These are phyloP conservation scores for Phytophthora parvispora DNA, from an alignment of 352 stramenopile genomes.

Conservation along the genomic window DNA sequence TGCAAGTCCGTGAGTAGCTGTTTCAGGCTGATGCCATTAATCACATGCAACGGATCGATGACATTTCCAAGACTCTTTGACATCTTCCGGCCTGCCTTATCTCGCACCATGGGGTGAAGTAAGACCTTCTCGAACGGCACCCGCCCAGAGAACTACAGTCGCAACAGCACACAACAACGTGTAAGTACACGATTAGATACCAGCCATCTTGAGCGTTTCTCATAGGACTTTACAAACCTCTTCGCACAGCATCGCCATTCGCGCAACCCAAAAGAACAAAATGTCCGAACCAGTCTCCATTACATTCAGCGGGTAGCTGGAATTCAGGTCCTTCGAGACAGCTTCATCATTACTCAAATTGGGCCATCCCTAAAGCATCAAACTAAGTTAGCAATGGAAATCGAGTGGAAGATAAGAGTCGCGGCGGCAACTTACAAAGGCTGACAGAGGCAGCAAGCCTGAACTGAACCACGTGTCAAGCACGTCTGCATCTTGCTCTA, in stretches of 20 bases:
- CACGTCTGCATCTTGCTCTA: slow-evolving; percentile 99
- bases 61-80: slow-evolving; percentile 99
- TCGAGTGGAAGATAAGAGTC: too few species aligned
- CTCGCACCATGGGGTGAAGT: slow-evolving; percentile 99
- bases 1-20: slow-evolving; percentile 95
- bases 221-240: slow-evolving; percentile 77
- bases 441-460: slow-evolving; percentile 95
- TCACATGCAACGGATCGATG: slow-evolving; percentile 99
- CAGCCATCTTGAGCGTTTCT: too few species aligned
- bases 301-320: slow-evolving; percentile 72
- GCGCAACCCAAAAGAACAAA: slow-evolving; percentile 99
- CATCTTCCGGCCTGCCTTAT: slow-evolving; percentile 99
- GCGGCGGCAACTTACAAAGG: slow-evolving; percentile 64
- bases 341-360: slow-evolving; percentile 71
- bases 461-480: slow-evolving; percentile 99
- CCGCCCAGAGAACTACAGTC: slow-evolving; percentile 87
- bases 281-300: slow-evolving; percentile 98
- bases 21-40: slow-evolving; percentile 96
- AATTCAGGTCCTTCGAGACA: slow-evolving; percentile 32
- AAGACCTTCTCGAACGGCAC: slow-evolving; percentile 99
- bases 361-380: slow-evolving; percentile 91
- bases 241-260: slow-evolving; percentile 99
- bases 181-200: too few species aligned
- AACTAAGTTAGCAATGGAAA: background rate
- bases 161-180: background rate